Evolutionary conservation across 1,284 basidiomycete genomes (phyloP).

Genomic region (Macrocystidia cucumis): DNA sequence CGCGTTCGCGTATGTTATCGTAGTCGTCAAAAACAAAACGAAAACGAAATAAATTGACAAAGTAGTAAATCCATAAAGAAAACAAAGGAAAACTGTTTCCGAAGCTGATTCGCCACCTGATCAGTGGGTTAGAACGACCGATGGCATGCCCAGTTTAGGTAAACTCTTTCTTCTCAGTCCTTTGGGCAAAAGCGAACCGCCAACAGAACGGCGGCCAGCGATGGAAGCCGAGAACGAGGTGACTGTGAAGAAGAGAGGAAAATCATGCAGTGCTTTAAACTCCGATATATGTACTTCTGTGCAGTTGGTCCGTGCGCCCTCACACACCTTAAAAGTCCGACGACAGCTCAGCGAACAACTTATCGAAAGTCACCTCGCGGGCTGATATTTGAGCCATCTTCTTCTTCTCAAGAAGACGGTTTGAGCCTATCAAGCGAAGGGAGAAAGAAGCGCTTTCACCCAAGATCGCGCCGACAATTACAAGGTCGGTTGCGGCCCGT

Average conservation of each 20-base stretch:
- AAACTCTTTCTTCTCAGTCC: conserved; percentile 34
- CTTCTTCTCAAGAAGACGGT: conserved; percentile 3
- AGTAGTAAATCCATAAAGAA: conserved; percentile 4
- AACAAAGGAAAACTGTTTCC: conserved; percentile 33
- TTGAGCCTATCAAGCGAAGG: conserved; percentile 20
- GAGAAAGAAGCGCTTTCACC: conserved; percentile 14
- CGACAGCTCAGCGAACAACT: conserved; percentile 17
- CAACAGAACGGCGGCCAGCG: not conserved
- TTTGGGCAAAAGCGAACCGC: not conserved
- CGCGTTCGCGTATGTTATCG: too few relatives aligned
- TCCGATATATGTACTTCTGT: too few relatives aligned
- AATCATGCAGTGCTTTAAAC: too few relatives aligned
- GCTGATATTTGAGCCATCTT: conserved; percentile 47
- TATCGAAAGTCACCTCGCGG: conserved; percentile 47
- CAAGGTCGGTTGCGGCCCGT: conserved; percentile 29
- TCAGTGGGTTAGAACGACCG: conserved; percentile 32
- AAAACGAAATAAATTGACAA: too few relatives aligned
- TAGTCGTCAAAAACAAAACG: too few relatives aligned
- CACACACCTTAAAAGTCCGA: conserved; percentile 9
- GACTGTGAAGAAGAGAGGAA: conserved; percentile 34
- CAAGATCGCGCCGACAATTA: conserved; percentile 14
- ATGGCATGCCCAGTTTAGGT: conserved; percentile 64
- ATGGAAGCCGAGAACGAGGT: conserved; percentile 24
- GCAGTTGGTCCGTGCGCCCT: conserved; percentile 42
- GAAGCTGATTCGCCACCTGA: conserved; percentile 63